These are phyloP conservation scores for Gnomoniopsis sp. DNA, from an alignment of 2,329 filamentous ascomycete species.

Conservation along the genomic window DNA sequence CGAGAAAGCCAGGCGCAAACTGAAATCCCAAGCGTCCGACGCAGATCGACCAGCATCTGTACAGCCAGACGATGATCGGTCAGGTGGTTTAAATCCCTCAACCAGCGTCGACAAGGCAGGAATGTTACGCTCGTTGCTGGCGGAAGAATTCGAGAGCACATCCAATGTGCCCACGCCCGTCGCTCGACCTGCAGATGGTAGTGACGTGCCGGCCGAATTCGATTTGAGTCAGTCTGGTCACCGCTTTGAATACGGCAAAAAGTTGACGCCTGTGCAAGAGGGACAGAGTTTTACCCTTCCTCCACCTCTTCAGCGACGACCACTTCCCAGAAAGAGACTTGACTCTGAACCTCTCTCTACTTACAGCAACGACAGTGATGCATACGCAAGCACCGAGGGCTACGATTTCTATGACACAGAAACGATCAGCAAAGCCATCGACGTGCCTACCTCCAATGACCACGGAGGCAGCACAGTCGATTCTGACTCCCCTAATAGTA, in stretches of 20 bases:
- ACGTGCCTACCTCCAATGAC: constrained; percentile 44
- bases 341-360: constrained; percentile 50
- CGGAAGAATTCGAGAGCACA: constrained; percentile 58
- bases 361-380: constrained; percentile 47
- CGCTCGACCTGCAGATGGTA: constrained; percentile 46
- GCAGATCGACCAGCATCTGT: not conserved
- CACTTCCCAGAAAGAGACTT: constrained; percentile 37
- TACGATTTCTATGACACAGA: constrained; percentile 66
- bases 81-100: constrained; percentile 23
- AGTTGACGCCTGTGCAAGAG: constrained; percentile 47
- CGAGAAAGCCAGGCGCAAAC: constrained; percentile 12
- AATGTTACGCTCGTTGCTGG: constrained; percentile 42
- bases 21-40: not conserved
- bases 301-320: constrained; percentile 30
- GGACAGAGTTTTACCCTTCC: constrained; percentile 49
- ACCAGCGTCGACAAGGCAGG: constrained; percentile 31
- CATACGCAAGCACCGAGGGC: constrained; percentile 53
- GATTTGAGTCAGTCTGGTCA: constrained; percentile 20
- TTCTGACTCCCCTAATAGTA: constrained; percentile 28
- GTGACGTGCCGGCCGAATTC: constrained; percentile 23
- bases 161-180: constrained; percentile 61
- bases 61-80: not conserved
- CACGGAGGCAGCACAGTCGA: constrained; percentile 36
- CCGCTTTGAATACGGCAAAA: constrained; percentile 32
- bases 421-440: constrained; percentile 48